A percentile compares a stretch with the other conserved stretches of the same genome.
Conservation (phyloP, 2,329 filamentous ascomycete genomes). For the Delphinella strobiligena region DNA sequence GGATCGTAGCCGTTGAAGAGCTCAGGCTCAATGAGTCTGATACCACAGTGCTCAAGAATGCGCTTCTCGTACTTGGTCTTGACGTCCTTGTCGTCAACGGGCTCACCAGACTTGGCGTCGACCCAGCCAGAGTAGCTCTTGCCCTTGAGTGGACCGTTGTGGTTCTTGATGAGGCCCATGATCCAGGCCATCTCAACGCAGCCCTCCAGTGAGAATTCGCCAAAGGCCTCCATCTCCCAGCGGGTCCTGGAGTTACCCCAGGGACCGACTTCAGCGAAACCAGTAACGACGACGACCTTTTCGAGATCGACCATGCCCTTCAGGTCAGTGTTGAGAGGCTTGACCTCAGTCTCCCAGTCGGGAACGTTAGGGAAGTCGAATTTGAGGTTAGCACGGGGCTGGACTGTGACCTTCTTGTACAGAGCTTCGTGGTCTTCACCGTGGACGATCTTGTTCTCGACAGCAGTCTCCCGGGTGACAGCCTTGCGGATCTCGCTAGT, state of each 20-base stretch:
- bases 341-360: conserved; percentile 82
- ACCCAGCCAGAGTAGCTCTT: conserved; percentile 96
- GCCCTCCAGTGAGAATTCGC: conserved; percentile 92
- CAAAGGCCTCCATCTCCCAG: conserved; percentile 98
- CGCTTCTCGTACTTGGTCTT: conserved; percentile 96
- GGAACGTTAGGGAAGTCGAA: conserved; percentile 87
- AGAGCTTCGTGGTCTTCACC: conserved; percentile 83
- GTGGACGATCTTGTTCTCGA: conserved; percentile 96
- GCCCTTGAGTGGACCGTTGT: conserved; percentile 92
- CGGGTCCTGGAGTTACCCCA: conserved; percentile 98
- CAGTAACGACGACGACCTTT: conserved; percentile 94
- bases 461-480: conserved; percentile 87
- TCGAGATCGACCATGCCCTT: conserved; percentile 98
- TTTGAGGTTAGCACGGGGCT: conserved; percentile 95
- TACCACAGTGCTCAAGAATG: conserved; percentile 93
- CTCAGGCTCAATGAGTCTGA: conserved; percentile 94
- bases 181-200: conserved; percentile 99
- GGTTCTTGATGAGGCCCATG: conserved; percentile 98
- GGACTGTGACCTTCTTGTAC: conserved; percentile 87
- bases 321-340: conserved; percentile 74
- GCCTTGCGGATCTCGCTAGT: conserved; percentile 87
- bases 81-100: conserved; percentile 95
- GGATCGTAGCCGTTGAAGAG: conserved; percentile 95
- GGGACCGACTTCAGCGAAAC: conserved; percentile 89
- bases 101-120: conserved; percentile 84